These are phyloP conservation scores for Alternaria sp. DNA, from an alignment of 2,329 filamentous ascomycete species.

Conservation along the genomic window DNA sequence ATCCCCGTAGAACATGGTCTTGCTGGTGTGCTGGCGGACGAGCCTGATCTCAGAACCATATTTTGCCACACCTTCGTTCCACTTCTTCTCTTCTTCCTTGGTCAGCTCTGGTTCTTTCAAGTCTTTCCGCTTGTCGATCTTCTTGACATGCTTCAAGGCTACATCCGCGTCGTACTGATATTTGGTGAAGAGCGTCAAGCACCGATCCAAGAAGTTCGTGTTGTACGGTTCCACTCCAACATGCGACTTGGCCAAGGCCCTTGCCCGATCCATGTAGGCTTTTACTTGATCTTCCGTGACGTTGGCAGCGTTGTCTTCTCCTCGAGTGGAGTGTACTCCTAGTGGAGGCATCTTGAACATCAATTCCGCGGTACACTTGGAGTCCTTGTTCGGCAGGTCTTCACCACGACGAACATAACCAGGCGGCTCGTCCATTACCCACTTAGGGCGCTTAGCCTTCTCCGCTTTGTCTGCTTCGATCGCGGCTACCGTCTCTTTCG, in stretches of 20 bases:
- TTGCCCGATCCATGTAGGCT: conserved; percentile 76
- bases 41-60: conserved; percentile 88
- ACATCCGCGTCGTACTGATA: conserved; percentile 73
- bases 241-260: conserved; percentile 63
- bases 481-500: conserved; percentile 79
- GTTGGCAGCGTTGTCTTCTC: conserved; percentile 51
- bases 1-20: conserved; percentile 76
- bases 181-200: conserved; percentile 73
- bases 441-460: conserved; percentile 84
- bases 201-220: conserved; percentile 88
- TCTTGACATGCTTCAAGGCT: conserved; percentile 73
- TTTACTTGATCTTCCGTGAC: conserved; percentile 68
- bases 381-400: conserved; percentile 74
- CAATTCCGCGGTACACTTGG: conserved; percentile 74
- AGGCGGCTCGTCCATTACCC: conserved; percentile 87
- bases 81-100: conserved; percentile 81
- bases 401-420: conserved; percentile 87
- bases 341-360: conserved; percentile 76
- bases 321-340: conserved; percentile 55
- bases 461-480: conserved; percentile 82
- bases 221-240: conserved; percentile 76
- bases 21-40: conserved; percentile 80
- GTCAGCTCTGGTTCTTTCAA: conserved; percentile 86
- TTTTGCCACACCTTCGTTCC: conserved; percentile 88
- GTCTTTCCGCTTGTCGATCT: conserved; percentile 69